These are phyloP conservation scores for Colletotrichum siamense DNA, from an alignment of 2,329 filamentous ascomycete genomes.

Conservation along the genomic window DNA sequence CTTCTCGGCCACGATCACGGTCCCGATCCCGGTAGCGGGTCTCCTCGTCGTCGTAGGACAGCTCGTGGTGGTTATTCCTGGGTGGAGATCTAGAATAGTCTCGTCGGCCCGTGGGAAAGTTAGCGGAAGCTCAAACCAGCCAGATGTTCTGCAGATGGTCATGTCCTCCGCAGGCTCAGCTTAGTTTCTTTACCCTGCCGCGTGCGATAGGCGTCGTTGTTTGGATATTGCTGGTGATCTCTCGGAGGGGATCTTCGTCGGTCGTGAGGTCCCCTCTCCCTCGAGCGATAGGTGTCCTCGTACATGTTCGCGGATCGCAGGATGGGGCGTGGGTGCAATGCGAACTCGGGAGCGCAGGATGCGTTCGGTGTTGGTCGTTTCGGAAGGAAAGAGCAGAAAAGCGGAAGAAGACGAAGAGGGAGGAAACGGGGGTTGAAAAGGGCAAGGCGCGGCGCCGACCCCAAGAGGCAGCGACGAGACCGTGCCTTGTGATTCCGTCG, in stretches of 20 bases:
- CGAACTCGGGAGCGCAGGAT: not conserved
- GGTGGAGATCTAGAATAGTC: conserved; percentile 49
- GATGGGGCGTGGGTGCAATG: not conserved
- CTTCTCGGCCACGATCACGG: conserved; percentile 1
- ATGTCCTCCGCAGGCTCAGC: conserved; percentile 24
- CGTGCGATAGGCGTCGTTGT: conserved; percentile 49
- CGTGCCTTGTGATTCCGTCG: conserved; percentile 3
- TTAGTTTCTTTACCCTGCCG: conserved; percentile 52
- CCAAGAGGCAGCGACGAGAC: conserved; percentile 7
- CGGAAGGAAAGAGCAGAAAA: not conserved
- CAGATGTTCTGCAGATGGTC: conserved; percentile 21
- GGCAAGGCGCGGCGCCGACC: not conserved
- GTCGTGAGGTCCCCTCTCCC: conserved; percentile 22
- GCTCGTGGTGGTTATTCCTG: conserved; percentile 35
- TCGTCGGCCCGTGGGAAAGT: conserved; percentile 50
- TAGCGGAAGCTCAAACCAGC: conserved; percentile 43
- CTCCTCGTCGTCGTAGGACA: conserved; percentile 36
- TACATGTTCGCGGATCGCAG: conserved; percentile 16
- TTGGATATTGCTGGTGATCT: conserved; percentile 24
- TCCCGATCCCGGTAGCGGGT: conserved; percentile 28
- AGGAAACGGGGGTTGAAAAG: not conserved
- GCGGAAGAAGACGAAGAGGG: not conserved
- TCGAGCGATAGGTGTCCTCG: conserved; percentile 13
- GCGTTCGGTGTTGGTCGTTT: conserved; percentile 1
- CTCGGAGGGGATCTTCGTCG: conserved; percentile 21